phyloP scores from a whole-genome alignment of 441 rosid genomes.

The Bocquillonia castaneifolia region DNA sequence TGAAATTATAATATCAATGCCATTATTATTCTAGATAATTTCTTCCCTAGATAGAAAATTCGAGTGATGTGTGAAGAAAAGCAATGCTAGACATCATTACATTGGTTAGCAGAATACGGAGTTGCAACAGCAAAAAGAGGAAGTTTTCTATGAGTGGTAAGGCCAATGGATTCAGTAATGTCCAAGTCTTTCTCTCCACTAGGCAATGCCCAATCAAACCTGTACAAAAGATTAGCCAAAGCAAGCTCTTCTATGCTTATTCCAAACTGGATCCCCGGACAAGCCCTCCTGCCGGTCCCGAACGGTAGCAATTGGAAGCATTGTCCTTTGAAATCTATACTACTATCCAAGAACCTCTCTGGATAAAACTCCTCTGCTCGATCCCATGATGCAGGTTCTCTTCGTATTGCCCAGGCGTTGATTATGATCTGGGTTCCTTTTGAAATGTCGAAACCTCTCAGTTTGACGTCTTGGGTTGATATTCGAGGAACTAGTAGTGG shows the following conservation, averaged over 20 bases:
- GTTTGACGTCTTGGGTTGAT: constrained; percentile 30
- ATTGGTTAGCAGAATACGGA: constrained; percentile 1
- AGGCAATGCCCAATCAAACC: constrained; percentile 36
- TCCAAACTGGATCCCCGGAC: constrained; percentile 32
- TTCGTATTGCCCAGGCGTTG: constrained; percentile 45
- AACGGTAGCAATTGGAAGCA: constrained; percentile 35
- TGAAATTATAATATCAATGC: too few species aligned
- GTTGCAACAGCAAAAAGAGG: constrained; percentile 28
- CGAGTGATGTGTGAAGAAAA: not conserved
- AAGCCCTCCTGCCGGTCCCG: constrained; percentile 38
- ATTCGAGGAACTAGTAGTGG: constrained; percentile 40
- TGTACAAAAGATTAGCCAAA: constrained; percentile 28
- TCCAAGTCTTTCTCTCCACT: constrained; percentile 24
- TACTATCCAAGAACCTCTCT: constrained; percentile 39
- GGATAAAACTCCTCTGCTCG: constrained; percentile 38
- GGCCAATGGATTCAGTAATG: constrained; percentile 21
- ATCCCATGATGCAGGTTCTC: constrained; percentile 41
- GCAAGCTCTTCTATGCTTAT: constrained; percentile 25
- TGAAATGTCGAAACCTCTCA: constrained; percentile 31
- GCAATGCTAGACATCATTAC: not conserved
- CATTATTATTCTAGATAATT: too few species aligned
- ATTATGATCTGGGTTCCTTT: constrained; percentile 38
- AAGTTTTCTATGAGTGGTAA: constrained; percentile 21
- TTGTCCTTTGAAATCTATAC: constrained; percentile 33
- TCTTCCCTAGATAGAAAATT: too few species aligned